Conservation (phyloP, 2,329 filamentous ascomycete genomes). For the Rutstroemia sp. region DNA sequence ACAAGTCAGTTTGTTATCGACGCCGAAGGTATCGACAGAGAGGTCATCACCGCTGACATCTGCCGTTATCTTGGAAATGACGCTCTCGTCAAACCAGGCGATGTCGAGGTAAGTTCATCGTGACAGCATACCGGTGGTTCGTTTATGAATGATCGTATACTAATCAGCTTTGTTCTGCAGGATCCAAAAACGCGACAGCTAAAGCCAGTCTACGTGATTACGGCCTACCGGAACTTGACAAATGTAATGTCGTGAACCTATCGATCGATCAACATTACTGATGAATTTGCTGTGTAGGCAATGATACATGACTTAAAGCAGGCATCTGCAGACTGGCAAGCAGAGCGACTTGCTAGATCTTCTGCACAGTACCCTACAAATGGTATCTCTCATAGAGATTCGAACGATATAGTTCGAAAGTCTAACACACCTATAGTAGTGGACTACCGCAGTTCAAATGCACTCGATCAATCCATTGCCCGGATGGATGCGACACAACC, state of each 20-base stretch:
- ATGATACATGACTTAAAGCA: slow-evolving; percentile 48
- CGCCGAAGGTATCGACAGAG: slow-evolving; percentile 72
- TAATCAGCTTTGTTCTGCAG: slow-evolving; percentile 29
- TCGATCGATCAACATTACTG: slow-evolving; percentile 12
- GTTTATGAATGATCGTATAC: background rate
- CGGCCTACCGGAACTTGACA: slow-evolving; percentile 70
- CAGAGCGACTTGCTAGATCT: slow-evolving; percentile 24
- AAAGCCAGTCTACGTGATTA: slow-evolving; percentile 69
- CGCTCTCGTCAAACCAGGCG: slow-evolving; percentile 68
- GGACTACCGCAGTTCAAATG: slow-evolving; percentile 27
- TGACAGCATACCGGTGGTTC: too few species aligned
- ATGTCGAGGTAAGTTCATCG: slow-evolving; percentile 55
- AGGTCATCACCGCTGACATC: slow-evolving; percentile 79
- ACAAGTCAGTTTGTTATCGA: slow-evolving; percentile 78
- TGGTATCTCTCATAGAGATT: slow-evolving; percentile 29
- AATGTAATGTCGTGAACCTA: slow-evolving; percentile 44
- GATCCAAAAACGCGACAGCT: slow-evolving; percentile 50
- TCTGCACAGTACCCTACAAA: slow-evolving; percentile 25
- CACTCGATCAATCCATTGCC: slow-evolving; percentile 30
- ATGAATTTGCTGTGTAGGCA: slow-evolving; percentile 32
- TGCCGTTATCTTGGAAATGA: slow-evolving; percentile 80
- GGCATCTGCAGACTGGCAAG: slow-evolving; percentile 44
- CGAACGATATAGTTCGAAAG: slow-evolving; percentile 27
- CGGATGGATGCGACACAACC: slow-evolving; percentile 29
- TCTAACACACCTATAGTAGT: slow-evolving; percentile 32